These are phyloP conservation scores for Ascochyta rabiei DNA, from an alignment of 2,329 filamentous ascomycete species.

Conservation along the genomic window DNA sequence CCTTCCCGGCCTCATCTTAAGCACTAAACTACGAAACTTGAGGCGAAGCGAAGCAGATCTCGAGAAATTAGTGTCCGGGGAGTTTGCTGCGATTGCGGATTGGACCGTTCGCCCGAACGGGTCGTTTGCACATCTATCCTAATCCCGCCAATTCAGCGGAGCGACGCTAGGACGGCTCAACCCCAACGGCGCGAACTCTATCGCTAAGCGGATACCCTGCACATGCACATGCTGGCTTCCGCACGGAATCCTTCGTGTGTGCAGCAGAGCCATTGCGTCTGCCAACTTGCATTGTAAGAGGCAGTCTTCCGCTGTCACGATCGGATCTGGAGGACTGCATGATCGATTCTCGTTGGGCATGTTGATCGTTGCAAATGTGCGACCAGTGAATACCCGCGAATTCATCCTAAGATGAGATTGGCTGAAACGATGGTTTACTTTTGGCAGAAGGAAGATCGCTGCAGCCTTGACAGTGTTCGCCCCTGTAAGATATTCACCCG, in stretches of 20 bases:
- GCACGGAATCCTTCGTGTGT: neutral
- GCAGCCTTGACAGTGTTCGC: slow-evolving; percentile 1
- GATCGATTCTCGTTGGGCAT: neutral
- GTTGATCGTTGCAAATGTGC: neutral
- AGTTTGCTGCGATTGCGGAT: neutral
- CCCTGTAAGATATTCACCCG: neutral
- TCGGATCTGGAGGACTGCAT: neutral
- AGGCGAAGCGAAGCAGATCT: neutral
- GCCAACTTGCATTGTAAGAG: neutral
- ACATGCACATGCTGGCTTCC: neutral
- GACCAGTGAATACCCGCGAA: neutral
- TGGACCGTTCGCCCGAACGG: too few species aligned
- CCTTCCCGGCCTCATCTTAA: neutral
- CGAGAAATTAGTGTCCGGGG: neutral
- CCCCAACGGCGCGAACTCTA: slow-evolving; percentile 1
- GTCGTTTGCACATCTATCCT: neutral
- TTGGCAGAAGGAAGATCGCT: slow-evolving; percentile 9
- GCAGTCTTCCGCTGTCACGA: slow-evolving; percentile 4
- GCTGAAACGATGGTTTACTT: slow-evolving; percentile 13
- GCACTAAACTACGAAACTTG: neutral
- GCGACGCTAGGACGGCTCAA: slow-evolving; percentile 1
- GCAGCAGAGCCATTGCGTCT: neutral
- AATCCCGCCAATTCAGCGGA: neutral
- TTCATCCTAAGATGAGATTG: neutral
- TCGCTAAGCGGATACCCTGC: neutral